Conservation (phyloP, 164 flowering plant genomes). For the Tetracentron sinense region DNA sequence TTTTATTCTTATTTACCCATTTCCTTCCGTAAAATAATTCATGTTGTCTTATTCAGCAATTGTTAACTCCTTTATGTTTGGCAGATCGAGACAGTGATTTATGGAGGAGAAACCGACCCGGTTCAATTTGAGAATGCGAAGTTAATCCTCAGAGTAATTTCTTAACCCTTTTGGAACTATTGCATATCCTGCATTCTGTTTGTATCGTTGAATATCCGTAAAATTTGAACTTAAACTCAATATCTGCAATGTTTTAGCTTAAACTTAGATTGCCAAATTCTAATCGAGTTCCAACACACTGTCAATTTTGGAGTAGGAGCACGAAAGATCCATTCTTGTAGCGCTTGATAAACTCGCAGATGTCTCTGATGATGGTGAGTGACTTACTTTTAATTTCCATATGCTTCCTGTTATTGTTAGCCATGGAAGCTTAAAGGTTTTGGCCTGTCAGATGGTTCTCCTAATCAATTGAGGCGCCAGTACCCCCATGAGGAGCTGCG, state of each 20-base stretch:
- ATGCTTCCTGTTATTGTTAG: neutral
- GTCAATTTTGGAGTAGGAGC: constrained; percentile 26
- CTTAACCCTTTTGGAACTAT: neutral
- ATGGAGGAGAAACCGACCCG: constrained; percentile 7
- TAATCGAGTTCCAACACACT: neutral
- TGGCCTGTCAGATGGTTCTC: constrained; percentile 15
- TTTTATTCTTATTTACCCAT: neutral
- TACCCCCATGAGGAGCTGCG: neutral
- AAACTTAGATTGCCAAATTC: neutral
- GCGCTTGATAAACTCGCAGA: constrained; percentile 28
- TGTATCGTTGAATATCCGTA: neutral
- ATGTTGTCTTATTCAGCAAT: neutral
- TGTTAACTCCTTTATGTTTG: neutral
- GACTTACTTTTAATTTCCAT: neutral
- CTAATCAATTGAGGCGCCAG: constrained; percentile 1
- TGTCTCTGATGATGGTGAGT: constrained; percentile 25
- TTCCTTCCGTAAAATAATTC: neutral
- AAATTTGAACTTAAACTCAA: no score
- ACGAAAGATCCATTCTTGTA: constrained; percentile 25
- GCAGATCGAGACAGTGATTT: constrained; percentile 24
- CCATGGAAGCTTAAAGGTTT: neutral
- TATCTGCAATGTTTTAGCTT: neutral
- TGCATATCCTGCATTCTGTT: neutral
- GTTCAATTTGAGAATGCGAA: constrained; percentile 22
- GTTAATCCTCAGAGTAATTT: constrained; percentile 18